phyloP scores from a whole-genome alignment of 345 rosid genomes.

The Aurinia saxatilis region DNA sequence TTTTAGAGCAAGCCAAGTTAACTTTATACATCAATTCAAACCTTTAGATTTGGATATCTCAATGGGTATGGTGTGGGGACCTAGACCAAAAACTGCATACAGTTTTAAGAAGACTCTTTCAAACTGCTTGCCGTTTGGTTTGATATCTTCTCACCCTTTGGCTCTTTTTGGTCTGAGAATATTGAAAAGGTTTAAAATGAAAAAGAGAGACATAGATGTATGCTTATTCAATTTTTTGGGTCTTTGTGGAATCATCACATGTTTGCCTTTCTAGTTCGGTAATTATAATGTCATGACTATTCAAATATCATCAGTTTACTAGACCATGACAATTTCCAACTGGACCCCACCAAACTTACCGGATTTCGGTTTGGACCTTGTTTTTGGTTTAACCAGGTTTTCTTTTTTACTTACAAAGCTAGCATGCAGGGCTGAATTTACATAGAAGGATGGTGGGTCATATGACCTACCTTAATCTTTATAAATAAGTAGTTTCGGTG shows the following conservation, averaged over 20 bases:
- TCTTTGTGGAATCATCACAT: conserved; percentile 30
- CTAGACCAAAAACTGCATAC: background rate
- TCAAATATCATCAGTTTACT: conserved; percentile 8
- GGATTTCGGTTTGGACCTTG: conserved; percentile 6
- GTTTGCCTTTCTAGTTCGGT: conserved; percentile 26
- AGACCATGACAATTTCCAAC: conserved; percentile 2
- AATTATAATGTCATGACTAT: conserved; percentile 23
- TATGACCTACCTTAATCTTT: too few relatives aligned
- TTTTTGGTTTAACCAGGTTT: background rate
- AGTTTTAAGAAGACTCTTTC: background rate
- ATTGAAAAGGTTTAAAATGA: conserved; percentile 16
- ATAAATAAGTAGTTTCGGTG: too few relatives aligned
- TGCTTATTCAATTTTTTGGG: conserved; percentile 25
- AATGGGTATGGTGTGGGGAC: conserved; percentile 14
- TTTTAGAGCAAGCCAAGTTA: conserved; percentile 27
- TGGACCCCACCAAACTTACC: conserved; percentile 16
- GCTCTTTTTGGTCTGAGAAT: conserved; percentile 14
- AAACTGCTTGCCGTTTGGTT: conserved; percentile 13
- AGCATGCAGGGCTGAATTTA: too few relatives aligned
- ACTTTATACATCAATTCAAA: conserved; percentile 19
- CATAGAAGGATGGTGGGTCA: too few relatives aligned
- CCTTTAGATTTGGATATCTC: conserved; percentile 21
- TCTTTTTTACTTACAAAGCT: background rate
- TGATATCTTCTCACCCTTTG: background rate
- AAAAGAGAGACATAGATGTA: conserved; percentile 19